Evolutionary conservation across 225 moss, liverwort and hornwort species (phyloP), one percentile per base, ranked within the genome.

Genomic region (Neckera pumila): DNA sequence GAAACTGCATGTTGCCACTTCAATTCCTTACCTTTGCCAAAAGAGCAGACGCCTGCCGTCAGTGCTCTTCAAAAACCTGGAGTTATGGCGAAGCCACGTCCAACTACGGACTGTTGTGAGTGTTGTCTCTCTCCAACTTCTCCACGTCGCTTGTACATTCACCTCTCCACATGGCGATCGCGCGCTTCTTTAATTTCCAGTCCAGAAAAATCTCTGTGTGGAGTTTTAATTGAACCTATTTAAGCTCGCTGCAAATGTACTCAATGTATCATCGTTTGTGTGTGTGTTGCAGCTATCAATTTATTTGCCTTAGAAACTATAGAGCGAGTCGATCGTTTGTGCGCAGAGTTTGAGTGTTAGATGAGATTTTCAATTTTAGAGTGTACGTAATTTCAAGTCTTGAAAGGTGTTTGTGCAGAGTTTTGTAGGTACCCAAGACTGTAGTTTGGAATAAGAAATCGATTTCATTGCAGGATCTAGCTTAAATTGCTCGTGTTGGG

Each of bases 11-110:
- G 54, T 70, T 34, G 87, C 59, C 86, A 76, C 69, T 85, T 57
- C 69, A 4, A 4, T 8, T 22, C 57, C 17, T 31, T 26, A 26
- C 61, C 61, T 59, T 71, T 30, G 28, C 15, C 81, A 4, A 54
- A 85, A 82, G 76, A 42, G 22, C 76, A 82, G 69, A 36, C 36
- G 65, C 33, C 43, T 60, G 80, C 21, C 60, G 10, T 14, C 53
- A 6, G 16, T 21, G 27, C 70, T 17, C n/a, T 31, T 58, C 22
- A 4, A 62, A 90, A 90, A 72, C 82, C 80, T 80, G 80, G 83
- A 92, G 90, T 42, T 69, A 40, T 75, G 84, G 67, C 61, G 80
- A 92, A 22, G 90, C 92, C 92, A 92, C 92, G 92, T 92, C 84
- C 86, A 83, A 54, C 73, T 13, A 8, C 66, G 22, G n/a, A 51